Evolutionary conservation across 176 grass and related monocot species (phyloP), one percentile per base, ranked within the genome.

Genomic region (Metroxylon sagu): DNA sequence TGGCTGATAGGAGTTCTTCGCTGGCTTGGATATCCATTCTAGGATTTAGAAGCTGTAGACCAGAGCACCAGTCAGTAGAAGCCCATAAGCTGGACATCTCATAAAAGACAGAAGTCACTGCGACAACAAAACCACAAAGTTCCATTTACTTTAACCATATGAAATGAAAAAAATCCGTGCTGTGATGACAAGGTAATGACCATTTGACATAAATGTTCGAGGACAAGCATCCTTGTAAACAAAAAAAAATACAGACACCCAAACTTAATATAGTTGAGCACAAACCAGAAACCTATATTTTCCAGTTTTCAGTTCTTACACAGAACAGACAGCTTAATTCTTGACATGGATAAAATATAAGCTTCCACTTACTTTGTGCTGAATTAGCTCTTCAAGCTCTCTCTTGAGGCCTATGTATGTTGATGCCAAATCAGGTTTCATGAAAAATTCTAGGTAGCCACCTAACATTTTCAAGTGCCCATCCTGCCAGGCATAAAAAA

Each of bases 391-490:
- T 10, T 88, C 84, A 66, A 98, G 87, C 66, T 98, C 93, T 64
- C 48, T 80, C 70, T 83, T 98, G 26, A 92, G 84, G 65, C 71
- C 74, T 28, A 98, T 61, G 72, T 88, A 98, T 60, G 82, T 84
- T 3, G 84, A 98, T 60, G 88, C 87, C 17, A 98, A 77, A 61
- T 89, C 87, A 53, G 72, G 81, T 52, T 66, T 92, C 93, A 98
- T 98, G 71, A 98, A 98, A 67, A 98, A 98, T 19, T 98, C 93
- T 50, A 98, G 59, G 74, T 98, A 98, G 54, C 93, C 93, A 57
- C 84, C 93, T 16, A 98, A 80, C 93, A 98, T 98, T 82, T 98
- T 98, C 54, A 98, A 68, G 74, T 98, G 84, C 54, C 93, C 93
- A 10, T 98, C 93, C 93, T 98, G 66, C 29, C 35, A 43, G 35